phyloP scores from a whole-genome alignment of 2,329 filamentous ascomycete species.

The Colletotrichum melonis region DNA sequence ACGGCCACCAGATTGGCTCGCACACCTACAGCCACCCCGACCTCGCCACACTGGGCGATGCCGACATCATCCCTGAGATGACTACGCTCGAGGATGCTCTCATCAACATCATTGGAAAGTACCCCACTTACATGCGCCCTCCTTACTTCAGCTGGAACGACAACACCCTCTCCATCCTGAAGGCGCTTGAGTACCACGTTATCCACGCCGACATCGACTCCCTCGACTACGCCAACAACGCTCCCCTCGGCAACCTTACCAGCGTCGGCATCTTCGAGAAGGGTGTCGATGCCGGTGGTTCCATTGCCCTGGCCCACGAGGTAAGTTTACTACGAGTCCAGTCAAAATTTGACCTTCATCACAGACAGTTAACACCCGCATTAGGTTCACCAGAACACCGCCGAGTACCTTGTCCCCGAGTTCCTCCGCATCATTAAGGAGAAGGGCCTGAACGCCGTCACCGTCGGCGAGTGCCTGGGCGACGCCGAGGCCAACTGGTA shows the following conservation, averaged over 20 bases:
- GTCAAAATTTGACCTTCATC: constrained; percentile 53
- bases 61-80: constrained; percentile 51
- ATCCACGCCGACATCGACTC: constrained; percentile 42
- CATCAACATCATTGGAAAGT: constrained; percentile 53
- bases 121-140: constrained; percentile 57
- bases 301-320: constrained; percentile 58
- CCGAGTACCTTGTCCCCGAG: constrained; percentile 35
- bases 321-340: constrained; percentile 37
- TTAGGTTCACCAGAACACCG: constrained; percentile 36
- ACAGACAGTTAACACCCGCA: constrained; percentile 39
- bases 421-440: constrained; percentile 34
- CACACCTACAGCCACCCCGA: constrained; percentile 56
- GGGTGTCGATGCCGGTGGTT: constrained; percentile 41
- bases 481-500: constrained; percentile 61
- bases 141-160: constrained; percentile 48
- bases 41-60: constrained; percentile 48
- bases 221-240: constrained; percentile 40
- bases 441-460: constrained; percentile 49
- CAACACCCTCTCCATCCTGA: constrained; percentile 36
- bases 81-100: constrained; percentile 58
- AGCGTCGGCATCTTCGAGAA: constrained; percentile 49
- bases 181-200: constrained; percentile 33
- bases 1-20: constrained; percentile 57
- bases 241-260: constrained; percentile 41
- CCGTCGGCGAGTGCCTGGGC: constrained; percentile 58